A percentile compares a stretch with the other conserved stretches of the same genome.
Evolutionary conservation across 2,329 filamentous ascomycete species (phyloP).

Genomic region (Aspergillus ruber): DNA sequence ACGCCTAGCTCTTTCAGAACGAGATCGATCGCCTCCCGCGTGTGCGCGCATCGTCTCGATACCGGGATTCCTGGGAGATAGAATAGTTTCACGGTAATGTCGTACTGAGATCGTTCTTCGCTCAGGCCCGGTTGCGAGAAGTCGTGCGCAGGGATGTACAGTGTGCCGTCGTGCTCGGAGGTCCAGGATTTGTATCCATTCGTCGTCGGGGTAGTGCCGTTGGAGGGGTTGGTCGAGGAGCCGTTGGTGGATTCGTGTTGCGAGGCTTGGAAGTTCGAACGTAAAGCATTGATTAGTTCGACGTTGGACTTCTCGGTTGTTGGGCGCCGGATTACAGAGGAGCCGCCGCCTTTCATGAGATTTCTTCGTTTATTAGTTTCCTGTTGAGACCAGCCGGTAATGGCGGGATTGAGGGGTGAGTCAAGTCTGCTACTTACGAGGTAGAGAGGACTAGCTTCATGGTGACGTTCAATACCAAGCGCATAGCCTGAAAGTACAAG

Average conservation of each 20-base stretch:
- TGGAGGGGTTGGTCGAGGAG: constrained; percentile 18
- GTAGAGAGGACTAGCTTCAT: constrained; percentile 82
- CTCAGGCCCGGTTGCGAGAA: constrained; percentile 64
- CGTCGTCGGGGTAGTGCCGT: constrained; percentile 5
- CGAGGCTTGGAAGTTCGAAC: constrained; percentile 71
- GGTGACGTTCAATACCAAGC: constrained; percentile 32
- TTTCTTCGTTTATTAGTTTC: constrained; percentile 48
- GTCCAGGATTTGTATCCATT: constrained; percentile 59
- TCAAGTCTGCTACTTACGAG: constrained; percentile 53
- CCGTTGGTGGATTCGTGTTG: constrained; percentile 46
- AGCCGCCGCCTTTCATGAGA: constrained; percentile 74
- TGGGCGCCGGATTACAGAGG: constrained; percentile 75
- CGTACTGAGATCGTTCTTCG: constrained; percentile 79
- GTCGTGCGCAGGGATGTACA: constrained; percentile 74
- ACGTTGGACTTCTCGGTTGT: constrained; percentile 79
- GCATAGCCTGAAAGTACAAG: neutral
- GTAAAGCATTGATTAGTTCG: constrained; percentile 82
- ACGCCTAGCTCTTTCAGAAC: constrained; percentile 76
- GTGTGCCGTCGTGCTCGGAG: constrained; percentile 49
- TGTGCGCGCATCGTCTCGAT: constrained; percentile 61
- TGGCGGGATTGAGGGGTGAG: neutral
- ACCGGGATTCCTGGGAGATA: constrained; percentile 69
- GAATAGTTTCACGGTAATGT: constrained; percentile 94
- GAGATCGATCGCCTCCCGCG: constrained; percentile 68
- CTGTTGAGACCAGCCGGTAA: constrained; percentile 2